Evolutionary conservation across 1,139 yeast genomes (phyloP).

Genomic region (Martiniozyma asiatica): DNA sequence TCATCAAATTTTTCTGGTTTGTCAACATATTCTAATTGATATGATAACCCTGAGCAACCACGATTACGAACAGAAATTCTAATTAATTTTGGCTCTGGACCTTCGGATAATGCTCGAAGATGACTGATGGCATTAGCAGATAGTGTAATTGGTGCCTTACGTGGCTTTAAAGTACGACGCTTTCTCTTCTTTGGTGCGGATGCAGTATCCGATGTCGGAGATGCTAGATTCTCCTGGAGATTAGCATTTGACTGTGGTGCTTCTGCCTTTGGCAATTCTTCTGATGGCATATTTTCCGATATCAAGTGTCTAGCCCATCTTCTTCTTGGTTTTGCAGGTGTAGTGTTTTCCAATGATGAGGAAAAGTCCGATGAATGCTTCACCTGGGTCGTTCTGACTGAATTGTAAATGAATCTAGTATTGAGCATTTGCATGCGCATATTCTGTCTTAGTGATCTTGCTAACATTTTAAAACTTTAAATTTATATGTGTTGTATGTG

Average conservation of each 20-base stretch:
- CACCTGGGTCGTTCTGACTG: too few relatives aligned
- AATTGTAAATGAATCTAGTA: too few relatives aligned
- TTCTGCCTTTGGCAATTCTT: neutral
- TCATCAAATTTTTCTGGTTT: slow-evolving; percentile 92
- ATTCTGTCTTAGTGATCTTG: too few relatives aligned
- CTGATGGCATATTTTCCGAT: too few relatives aligned
- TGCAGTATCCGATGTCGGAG: slow-evolving; percentile 8
- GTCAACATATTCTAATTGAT: slow-evolving; percentile 80
- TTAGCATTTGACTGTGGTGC: slow-evolving; percentile 1
- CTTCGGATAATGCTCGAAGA: slow-evolving; percentile 50
- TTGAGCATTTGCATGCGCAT: too few relatives aligned
- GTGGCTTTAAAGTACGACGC: slow-evolving; percentile 64
- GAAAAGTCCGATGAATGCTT: neutral
- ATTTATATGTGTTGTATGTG: too few relatives aligned
- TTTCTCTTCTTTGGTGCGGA: slow-evolving; percentile 28
- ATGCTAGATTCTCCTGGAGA: neutral
- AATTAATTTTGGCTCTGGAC: slow-evolving; percentile 80
- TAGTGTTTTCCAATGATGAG: too few relatives aligned
- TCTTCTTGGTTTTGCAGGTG: slow-evolving; percentile 3
- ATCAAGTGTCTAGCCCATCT: slow-evolving; percentile 19
- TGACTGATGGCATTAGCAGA: slow-evolving; percentile 66
- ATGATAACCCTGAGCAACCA: slow-evolving; percentile 93
- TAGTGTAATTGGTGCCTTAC: slow-evolving; percentile 78
- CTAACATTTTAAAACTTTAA: too few relatives aligned
- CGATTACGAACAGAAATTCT: slow-evolving; percentile 90